Evolutionary conservation across 306 rosid genomes (phyloP).

Genomic region (Cucurbita maxima): DNA sequence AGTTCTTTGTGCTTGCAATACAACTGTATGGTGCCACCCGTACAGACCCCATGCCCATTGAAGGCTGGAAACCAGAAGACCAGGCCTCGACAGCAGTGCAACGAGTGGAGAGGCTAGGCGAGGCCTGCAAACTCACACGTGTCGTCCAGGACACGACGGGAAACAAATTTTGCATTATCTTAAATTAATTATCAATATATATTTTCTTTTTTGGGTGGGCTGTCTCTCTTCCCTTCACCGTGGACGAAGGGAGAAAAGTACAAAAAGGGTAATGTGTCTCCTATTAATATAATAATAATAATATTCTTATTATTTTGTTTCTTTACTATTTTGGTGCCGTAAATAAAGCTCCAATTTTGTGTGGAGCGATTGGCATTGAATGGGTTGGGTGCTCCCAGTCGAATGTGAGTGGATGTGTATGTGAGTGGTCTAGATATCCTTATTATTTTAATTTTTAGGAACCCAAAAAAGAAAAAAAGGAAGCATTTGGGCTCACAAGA

Average conservation of each 20-base stretch:
- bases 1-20: constrained; percentile 85
- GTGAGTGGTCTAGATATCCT: not conserved
- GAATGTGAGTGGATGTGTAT: not conserved
- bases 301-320: not conserved
- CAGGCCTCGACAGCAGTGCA: constrained; percentile 68
- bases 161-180: constrained; percentile 3
- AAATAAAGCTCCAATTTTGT: not conserved
- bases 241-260: not conserved
- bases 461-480: too few relatives aligned
- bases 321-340: not conserved
- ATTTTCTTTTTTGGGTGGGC: not conserved
- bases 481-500: too few relatives aligned
- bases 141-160: constrained; percentile 3
- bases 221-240: not conserved
- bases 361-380: not conserved
- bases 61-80: constrained; percentile 64
- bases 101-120: constrained; percentile 41
- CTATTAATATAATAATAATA: not conserved
- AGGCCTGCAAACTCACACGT: not conserved
- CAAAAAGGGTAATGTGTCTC: not conserved
- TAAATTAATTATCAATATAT: not conserved
- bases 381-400: not conserved
- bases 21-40: constrained; percentile 93
- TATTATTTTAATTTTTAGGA: too few relatives aligned
- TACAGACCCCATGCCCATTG: constrained; percentile 73